These are phyloP conservation scores for Eucalyptus pauciflora DNA, from an alignment of 345 rosid species.

Conservation along the genomic window DNA sequence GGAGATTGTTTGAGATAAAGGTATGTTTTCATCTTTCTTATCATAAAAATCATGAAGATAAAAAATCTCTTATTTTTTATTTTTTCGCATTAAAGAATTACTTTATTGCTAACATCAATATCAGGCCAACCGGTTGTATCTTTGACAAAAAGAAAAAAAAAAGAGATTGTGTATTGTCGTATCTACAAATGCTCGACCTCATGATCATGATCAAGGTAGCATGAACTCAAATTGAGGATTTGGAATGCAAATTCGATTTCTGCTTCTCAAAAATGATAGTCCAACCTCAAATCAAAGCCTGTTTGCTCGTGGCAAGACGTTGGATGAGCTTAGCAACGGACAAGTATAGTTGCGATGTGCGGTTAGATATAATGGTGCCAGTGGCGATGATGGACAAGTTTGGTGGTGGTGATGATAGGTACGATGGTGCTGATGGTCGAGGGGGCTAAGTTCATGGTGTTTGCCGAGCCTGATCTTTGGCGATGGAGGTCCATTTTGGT, in stretches of 20 bases:
- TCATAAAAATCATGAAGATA: no score
- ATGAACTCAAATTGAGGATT: not conserved
- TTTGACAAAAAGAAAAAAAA: no score
- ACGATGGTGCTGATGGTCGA: not conserved
- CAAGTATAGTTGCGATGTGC: not conserved
- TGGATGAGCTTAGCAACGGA: not conserved
- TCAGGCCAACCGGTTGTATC: rapidly evolving
- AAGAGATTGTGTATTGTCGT: rapidly evolving
- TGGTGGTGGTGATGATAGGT: not conserved
- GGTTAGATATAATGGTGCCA: not conserved
- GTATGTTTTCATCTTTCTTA: rapidly evolving
- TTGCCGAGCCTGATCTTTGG: not conserved
- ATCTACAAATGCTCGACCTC: not conserved
- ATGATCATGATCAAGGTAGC: not conserved
- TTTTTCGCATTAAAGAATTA: no score
- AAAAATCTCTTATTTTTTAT: rapidly evolving
- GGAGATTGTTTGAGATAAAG: rapidly evolving
- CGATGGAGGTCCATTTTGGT: not conserved
- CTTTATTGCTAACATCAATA: no score
- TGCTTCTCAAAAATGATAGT: not conserved
- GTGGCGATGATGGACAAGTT: not conserved
- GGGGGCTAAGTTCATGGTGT: not conserved
- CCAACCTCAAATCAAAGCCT: not conserved
- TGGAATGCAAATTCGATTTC: rapidly evolving
- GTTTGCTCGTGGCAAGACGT: rapidly evolving